Conservation (phyloP, 768 basidiomycete genomes). For the Tremella yokohamensis region DNA sequence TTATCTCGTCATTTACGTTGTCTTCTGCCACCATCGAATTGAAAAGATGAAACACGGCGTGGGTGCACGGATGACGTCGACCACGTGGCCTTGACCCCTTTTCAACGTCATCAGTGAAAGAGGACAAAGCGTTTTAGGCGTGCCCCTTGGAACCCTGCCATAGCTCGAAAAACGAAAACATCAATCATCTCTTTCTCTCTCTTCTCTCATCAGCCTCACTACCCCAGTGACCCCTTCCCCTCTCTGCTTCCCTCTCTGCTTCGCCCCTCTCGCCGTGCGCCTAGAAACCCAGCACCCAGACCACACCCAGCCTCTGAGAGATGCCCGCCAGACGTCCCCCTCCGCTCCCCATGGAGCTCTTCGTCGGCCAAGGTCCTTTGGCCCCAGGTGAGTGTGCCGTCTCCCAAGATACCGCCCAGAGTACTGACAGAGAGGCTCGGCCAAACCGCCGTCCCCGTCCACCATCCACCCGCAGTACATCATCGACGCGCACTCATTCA, state of each 20-base stretch:
- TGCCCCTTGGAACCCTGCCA: too few relatives aligned
- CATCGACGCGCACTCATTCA: constrained; percentile 39
- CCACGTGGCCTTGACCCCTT: too few relatives aligned
- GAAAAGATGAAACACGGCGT: too few relatives aligned
- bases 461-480: constrained; percentile 36
- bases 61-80: too few relatives aligned
- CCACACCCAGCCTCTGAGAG: not conserved
- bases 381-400: constrained; percentile 29
- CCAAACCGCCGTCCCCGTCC: constrained; percentile 29
- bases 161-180: too few relatives aligned
- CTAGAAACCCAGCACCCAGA: not conserved
- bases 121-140: too few relatives aligned
- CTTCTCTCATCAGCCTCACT: not conserved
- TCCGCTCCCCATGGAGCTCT: constrained; percentile 32
- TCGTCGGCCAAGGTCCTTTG: constrained; percentile 31
- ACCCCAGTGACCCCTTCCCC: not conserved
- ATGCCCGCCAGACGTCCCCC: constrained; percentile 42
- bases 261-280: not conserved
- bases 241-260: not conserved
- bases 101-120: too few relatives aligned
- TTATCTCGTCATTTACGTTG: too few relatives aligned
- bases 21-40: too few relatives aligned
- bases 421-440: too few relatives aligned
- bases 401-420: not conserved
- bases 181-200: not conserved